These are phyloP conservation scores for Odonthalia washingtoniensis DNA, from an alignment of 31 red algal species.

Conservation along the genomic window DNA sequence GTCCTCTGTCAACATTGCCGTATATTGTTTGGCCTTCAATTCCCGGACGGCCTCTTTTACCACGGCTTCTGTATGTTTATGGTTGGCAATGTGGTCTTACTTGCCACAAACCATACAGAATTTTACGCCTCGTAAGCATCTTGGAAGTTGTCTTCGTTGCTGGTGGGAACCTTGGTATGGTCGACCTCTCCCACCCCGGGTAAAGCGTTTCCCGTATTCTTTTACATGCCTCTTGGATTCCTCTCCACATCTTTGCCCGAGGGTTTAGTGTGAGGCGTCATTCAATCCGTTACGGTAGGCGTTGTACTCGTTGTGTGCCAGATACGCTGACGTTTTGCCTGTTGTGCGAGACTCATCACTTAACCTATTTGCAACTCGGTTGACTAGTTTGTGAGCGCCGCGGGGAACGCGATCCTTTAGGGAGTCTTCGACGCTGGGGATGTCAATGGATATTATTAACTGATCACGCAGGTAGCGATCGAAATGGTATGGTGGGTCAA, in stretches of 20 bases:
- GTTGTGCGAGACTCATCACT: not conserved
- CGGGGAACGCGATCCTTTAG: slow-evolving; percentile 10
- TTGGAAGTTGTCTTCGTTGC: not conserved
- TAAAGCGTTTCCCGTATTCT: not conserved
- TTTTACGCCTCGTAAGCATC: slow-evolving; percentile 19
- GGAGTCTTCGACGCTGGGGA: not conserved
- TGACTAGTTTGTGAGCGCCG: not conserved
- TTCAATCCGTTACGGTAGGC: not conserved
- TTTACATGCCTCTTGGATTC: not conserved
- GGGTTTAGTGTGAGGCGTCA: slow-evolving; percentile 21
- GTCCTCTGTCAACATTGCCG: slow-evolving; percentile 9
- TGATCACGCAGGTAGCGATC: slow-evolving; percentile 18
- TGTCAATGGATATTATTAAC: slow-evolving; percentile 7
- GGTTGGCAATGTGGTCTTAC: not conserved
- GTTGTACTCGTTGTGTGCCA: not conserved
- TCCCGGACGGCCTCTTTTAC: not conserved
- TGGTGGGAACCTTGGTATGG: not conserved
- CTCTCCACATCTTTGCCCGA: slow-evolving; percentile 27
- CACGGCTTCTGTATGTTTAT: slow-evolving; percentile 10
- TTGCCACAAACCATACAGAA: slow-evolving; percentile 31
- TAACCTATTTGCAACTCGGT: slow-evolving; percentile 17
- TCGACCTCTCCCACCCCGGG: not conserved
- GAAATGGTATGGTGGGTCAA: not conserved
- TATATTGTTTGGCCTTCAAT: not conserved
- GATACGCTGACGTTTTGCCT: not conserved